Evolutionary conservation across 139 green algal species (phyloP).

Genomic region (Chlamydomonas urium): DNA sequence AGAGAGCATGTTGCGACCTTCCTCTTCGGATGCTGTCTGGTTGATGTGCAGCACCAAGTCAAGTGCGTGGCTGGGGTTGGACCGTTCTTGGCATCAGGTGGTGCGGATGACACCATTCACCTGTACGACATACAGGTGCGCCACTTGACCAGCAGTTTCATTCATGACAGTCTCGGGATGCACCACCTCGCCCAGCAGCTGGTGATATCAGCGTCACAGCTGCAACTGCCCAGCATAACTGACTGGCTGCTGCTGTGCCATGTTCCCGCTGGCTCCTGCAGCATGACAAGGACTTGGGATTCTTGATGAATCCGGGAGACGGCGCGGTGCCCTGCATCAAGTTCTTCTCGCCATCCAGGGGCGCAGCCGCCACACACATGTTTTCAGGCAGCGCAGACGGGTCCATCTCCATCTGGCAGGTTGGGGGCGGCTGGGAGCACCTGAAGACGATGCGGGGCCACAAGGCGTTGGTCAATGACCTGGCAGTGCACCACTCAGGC

Average conservation of each 20-base stretch:
- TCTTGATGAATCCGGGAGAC: constrained; percentile 77
- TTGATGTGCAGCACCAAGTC: constrained; percentile 42
- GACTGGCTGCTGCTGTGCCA: background rate
- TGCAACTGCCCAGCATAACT: too few relatives aligned
- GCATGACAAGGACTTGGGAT: constrained; percentile 65
- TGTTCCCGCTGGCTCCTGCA: constrained; percentile 9
- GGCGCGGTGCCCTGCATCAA: constrained; percentile 68
- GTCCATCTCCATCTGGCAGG: constrained; percentile 68
- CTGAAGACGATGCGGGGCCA: constrained; percentile 66
- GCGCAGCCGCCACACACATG: constrained; percentile 62
- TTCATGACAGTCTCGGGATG: background rate
- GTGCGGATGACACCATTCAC: constrained; percentile 76
- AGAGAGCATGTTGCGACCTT: background rate
- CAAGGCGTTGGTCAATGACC: constrained; percentile 49
- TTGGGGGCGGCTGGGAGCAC: constrained; percentile 66
- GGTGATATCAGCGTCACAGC: too few relatives aligned
- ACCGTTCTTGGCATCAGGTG: constrained; percentile 62
- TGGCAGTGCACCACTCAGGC: constrained; percentile 71
- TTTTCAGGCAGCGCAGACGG: constrained; percentile 76
- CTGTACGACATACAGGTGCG: constrained; percentile 69
- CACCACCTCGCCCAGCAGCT: too few relatives aligned
- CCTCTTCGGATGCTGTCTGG: background rate
- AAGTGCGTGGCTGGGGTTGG: constrained; percentile 66
- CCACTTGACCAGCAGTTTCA: background rate
- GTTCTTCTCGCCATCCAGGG: constrained; percentile 42